These are phyloP conservation scores for Malus orientalis DNA, from an alignment of 306 rosid species.

Conservation along the genomic window DNA sequence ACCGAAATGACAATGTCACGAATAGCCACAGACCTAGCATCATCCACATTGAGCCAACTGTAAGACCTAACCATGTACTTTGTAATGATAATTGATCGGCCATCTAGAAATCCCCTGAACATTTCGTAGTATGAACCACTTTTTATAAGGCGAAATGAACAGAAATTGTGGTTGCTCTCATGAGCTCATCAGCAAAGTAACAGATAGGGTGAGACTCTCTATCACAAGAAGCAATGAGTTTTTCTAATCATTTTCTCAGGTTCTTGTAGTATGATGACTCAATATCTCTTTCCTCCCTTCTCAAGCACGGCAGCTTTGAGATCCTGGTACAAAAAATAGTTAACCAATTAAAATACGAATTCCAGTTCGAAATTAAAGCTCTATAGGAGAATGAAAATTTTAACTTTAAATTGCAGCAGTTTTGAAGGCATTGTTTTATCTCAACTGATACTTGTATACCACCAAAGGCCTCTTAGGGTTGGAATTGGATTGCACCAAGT, in stretches of 20 bases:
- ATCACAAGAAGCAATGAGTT: too few species aligned
- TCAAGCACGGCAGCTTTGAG: not conserved
- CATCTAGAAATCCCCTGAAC: not conserved
- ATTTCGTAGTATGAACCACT: not conserved
- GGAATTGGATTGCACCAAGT: not conserved
- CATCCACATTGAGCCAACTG: not conserved
- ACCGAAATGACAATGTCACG: not conserved
- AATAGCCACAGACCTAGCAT: not conserved
- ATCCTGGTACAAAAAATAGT: not conserved
- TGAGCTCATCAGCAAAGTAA: not conserved
- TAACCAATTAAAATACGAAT: not conserved
- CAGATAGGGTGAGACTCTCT: too few species aligned
- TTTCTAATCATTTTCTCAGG: not conserved
- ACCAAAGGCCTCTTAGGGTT: too few species aligned
- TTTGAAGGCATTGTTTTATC: not conserved
- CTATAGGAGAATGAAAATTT: not conserved
- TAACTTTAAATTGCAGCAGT: not conserved
- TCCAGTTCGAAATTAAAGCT: not conserved
- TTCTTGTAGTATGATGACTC: not conserved
- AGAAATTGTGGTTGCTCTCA: not conserved
- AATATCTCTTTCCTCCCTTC: not conserved
- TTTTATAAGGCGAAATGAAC: not conserved
- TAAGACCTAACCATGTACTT: not conserved
- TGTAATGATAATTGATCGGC: not conserved
- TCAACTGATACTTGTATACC: too few species aligned